These are phyloP conservation scores for Leishmania gerbilli DNA, from an alignment of 208 protist genomes.

Conservation along the genomic window DNA sequence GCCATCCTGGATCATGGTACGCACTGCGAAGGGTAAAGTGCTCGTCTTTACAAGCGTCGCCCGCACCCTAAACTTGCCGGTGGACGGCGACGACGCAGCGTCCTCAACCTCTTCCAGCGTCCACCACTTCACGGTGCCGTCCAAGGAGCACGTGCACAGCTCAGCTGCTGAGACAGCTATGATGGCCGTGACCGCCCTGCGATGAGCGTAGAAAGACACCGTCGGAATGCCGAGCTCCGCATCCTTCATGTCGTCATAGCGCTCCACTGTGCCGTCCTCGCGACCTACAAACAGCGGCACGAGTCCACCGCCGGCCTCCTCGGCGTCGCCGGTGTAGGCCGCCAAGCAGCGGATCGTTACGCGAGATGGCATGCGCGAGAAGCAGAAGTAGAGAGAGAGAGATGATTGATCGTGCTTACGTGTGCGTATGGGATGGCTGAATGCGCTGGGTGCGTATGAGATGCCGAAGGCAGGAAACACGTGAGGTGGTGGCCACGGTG, in stretches of 20 bases:
- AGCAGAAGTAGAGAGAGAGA: background rate
- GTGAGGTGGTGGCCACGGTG: background rate
- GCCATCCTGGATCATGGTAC: conserved; percentile 44
- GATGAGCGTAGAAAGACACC: conserved; percentile 62
- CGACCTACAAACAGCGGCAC: conserved; percentile 68
- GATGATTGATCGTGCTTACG: background rate
- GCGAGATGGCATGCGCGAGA: conserved; percentile 24
- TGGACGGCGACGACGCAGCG: background rate
- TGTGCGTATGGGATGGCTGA: background rate
- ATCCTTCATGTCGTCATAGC: conserved; percentile 59
- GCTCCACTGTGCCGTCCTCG: conserved; percentile 76
- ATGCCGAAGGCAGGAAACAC: background rate
- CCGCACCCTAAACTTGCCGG: conserved; percentile 24
- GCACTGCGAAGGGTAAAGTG: conserved; percentile 49
- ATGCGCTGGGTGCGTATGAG: background rate
- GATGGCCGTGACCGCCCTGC: conserved; percentile 61
- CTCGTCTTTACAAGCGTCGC: conserved; percentile 34
- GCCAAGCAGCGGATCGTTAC: conserved; percentile 60
- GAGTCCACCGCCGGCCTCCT: conserved; percentile 37
- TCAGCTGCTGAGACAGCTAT: conserved; percentile 45
- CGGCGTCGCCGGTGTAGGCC: conserved; percentile 38
- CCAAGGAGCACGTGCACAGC: conserved; percentile 68
- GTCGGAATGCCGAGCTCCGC: conserved; percentile 54
- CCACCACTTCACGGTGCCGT: conserved; percentile 78
- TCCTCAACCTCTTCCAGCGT: conserved; percentile 32